Evolutionary conservation across 441 rosid species (phyloP), one percentile per base, ranked within the genome.

Genomic region (Adansonia grandidieri): DNA sequence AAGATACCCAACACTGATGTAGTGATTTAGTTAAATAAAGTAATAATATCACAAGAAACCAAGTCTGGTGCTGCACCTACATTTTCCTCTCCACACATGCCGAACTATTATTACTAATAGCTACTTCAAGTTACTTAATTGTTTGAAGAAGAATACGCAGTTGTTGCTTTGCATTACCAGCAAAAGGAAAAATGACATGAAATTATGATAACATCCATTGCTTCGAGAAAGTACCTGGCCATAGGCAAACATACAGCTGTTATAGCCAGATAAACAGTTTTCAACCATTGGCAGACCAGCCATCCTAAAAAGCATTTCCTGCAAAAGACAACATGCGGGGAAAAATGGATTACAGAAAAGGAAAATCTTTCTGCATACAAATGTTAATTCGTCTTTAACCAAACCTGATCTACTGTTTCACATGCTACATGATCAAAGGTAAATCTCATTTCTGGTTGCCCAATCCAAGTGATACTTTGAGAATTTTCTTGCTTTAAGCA

Each of bases 191-290:
- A 58, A 57, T 57, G 60, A 45, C 17, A 28, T 24, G 24, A 70
- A 69, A 64, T 40, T 28, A 28, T 24, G 37, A 70, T 64, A 64
- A 71, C 47, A 69, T 61, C 40, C 58, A 53, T 40, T 1, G 7
- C 50, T 44, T 56, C 1, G 58, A 53, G 37, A 71, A 62, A 76
- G 56, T 87, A 97, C 99, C 99, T 93, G 98, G 47, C 99, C 97
- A 81, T 95, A 97, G 9, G 98, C 98, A 87, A 97, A 97, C 88
- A 97, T 93, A 79, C 98, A 97, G 81, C 99, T 93, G 68, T 97
- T 95, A 84, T 97, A 97, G 65, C 98, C 99, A 79, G 98, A 92
- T 89, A 97, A 81, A 83, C 99, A 97, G 77, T 95, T 97, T 87
- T 97, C 99, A 63, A 93, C 97, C 98, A 95, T 95, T 63, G 96